phyloP scores from a whole-genome alignment of 352 stramenopile genomes.

The Globisporangium parvum region DNA sequence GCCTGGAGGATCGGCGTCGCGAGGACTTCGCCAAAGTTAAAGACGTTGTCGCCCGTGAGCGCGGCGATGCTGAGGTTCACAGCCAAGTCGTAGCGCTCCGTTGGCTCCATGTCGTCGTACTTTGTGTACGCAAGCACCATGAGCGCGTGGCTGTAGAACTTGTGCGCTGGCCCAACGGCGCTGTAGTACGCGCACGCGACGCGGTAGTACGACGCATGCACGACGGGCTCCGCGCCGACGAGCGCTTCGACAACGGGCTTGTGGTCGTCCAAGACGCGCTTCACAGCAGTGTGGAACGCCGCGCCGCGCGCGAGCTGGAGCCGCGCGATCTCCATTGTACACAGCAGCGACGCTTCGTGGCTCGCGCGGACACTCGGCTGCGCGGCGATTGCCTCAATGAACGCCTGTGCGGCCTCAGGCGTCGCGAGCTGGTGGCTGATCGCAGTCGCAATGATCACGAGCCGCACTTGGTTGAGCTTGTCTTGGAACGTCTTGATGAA shows the following conservation, averaged over 20 bases:
- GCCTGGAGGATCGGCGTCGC: constrained; percentile 91
- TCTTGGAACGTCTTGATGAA: constrained; percentile 93
- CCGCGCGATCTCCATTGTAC: constrained; percentile 69
- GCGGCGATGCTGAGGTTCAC: constrained; percentile 95
- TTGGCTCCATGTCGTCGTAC: constrained; percentile 80
- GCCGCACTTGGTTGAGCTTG: constrained; percentile 94
- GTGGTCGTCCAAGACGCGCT: constrained; percentile 64
- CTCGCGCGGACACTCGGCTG: constrained; percentile 58
- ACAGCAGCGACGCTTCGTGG: constrained; percentile 64
- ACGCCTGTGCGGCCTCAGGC: constrained; percentile 57
- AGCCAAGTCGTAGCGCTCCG: constrained; percentile 85
- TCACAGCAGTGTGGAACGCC: constrained; percentile 52
- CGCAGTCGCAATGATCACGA: constrained; percentile 89
- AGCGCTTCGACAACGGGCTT: constrained; percentile 75
- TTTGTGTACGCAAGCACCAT: constrained; percentile 96
- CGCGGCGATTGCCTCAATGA: constrained; percentile 56
- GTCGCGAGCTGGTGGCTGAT: constrained; percentile 78
- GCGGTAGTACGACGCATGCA: constrained; percentile 92
- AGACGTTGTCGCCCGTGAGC: constrained; percentile 95
- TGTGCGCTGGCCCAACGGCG: constrained; percentile 87
- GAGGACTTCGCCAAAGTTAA: constrained; percentile 98
- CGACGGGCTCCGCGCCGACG: constrained; percentile 83
- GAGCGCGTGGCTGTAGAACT: constrained; percentile 96
- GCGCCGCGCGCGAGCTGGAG: constrained; percentile 61
- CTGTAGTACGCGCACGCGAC: constrained; percentile 92